Evolutionary conservation across 148 eudicot genomes (phyloP).

Genomic region (Arctostaphylos glauca): DNA sequence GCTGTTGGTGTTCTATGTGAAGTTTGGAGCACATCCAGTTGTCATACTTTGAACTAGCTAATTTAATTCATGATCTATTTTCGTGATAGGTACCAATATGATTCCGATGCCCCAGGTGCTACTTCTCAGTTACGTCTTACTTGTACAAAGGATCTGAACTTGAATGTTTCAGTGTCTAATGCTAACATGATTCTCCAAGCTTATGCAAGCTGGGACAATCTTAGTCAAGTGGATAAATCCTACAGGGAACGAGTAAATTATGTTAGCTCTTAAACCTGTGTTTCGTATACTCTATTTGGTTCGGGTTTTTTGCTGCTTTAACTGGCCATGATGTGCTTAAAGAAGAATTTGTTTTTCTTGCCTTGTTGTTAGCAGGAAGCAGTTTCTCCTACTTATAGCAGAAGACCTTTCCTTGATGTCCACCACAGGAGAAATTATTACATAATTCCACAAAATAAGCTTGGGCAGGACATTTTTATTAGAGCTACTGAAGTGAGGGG

Average conservation of each 20-base stretch:
- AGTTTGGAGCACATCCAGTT: background rate
- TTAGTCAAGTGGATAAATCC: conserved; percentile 58
- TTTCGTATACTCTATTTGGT: background rate
- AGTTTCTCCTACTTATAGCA: conserved; percentile 44
- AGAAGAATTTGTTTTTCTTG: background rate
- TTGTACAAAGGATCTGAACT: conserved; percentile 74
- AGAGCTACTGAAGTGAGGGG: conserved; percentile 70
- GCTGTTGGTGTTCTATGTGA: background rate
- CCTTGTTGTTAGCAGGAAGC: conserved; percentile 48
- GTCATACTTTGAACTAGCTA: background rate
- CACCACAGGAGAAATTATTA: conserved; percentile 69
- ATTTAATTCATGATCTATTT: background rate
- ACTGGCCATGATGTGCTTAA: background rate
- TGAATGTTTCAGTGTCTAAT: conserved; percentile 85
- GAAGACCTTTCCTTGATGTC: conserved; percentile 49
- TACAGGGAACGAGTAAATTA: conserved; percentile 38
- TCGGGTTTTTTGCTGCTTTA: conserved; percentile 1
- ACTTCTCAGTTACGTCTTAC: conserved; percentile 90
- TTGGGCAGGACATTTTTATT: conserved; percentile 86
- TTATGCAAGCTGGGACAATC: conserved; percentile 96
- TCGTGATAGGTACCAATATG: conserved; percentile 75
- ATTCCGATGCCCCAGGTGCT: conserved; percentile 68
- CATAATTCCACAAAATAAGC: conserved; percentile 83
- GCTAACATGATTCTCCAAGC: conserved; percentile 93
- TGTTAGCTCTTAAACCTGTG: background rate